Evolutionary conservation across 805 yeast species (phyloP), one percentile per base, ranked within the genome.

Genomic region (Starmerella floris): DNA sequence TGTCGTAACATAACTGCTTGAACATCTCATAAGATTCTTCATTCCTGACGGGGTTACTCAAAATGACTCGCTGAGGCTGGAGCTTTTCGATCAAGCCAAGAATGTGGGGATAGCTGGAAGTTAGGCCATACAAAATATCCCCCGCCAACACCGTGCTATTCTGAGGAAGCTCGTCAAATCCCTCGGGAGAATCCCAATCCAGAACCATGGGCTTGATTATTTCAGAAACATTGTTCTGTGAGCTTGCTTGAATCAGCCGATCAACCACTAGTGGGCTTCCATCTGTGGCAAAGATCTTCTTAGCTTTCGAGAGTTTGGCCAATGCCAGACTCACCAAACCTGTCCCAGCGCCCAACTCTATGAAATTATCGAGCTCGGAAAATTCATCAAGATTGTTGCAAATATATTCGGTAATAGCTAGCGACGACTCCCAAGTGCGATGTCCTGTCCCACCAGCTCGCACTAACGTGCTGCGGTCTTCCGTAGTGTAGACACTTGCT

Each of bases 391-490:
- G 26, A 20, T 33, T 9, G 6, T 3, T 13, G 39, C 49, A 45
- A 3, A 49, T 25, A 22, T 19, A 43, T 22, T 49, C 52, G 17
- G 46, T 31, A 11, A 49, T 20, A 2, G 44, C 52, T 9, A 49
- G 39, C 16, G 51, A 47, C 4, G 52, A 46, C 31, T 49, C 52
- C 52, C 52, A 49, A 2, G 52, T 49, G 6, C 52, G 43, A 33
- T 42, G 52, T 13, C 52, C 52, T 4, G 52, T 49, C 8, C 39
- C 42, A 16, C 52, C 52, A n/a, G 23, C 30, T 8, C 25, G 39
- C 10, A 49, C 46, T 16, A 49, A 28, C 20, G 44, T 40, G 30
- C 31, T 30, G 20, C 51, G 41, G 35, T 39, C 30, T 30, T 49
- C 52, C 16, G 4, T 23, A 5, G 43, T 47, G 19, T 1, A 13